Evolutionary conservation across 345 rosid species (phyloP), one percentile per base, ranked within the genome.

Genomic region (Euphorbia pulcherrima): DNA sequence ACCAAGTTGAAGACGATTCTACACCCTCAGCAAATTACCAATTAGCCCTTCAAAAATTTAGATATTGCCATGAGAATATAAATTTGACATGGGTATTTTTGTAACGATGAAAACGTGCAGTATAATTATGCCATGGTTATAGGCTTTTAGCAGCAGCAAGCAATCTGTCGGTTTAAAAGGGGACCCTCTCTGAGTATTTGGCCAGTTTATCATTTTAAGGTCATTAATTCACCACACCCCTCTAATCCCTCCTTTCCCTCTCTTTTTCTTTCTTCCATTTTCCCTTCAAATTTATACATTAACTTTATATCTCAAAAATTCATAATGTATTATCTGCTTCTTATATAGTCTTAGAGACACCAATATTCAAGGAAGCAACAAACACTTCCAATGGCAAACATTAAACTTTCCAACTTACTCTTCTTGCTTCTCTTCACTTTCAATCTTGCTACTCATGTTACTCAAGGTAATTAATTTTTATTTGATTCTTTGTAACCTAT

Each of bases 341-440:
- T 7, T 39, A 72, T 63, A 20, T 30, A 24, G 65, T 35, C 7
- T 41, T 44, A 44, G 17, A 44, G 50, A 51, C 28, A 28, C 60
- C 54, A 35, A 33, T 55, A 60, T 56, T 44, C 68, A 44, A 39
- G 30, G 44, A 72, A 68, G n/a, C n/a, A 41, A 70, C 28, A 60
- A 37, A 60, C 21, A 39, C 23, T 0, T 12, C 16, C 48, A 8
- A 81, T 83, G 87, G 79, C 78, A 52, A 71, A 8, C 78, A 30
- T 75, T 62, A 83, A 69, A 79, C 81, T 46, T 37, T 68, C 52
- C 77, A 41, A 57, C 65, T 50, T 76, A 23, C 67, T 86, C 44
- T 75, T 80, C 57, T 78, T 83, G 8, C 77, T 81, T 4, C 75
- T 88, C 70, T 79, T 81, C 60, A 51, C 66, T 72, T 74, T 77